A percentile compares a stretch with the other conserved stretches of the same genome.
Conservation (phyloP, 441 rosid species). For the Populus hybrid region DNA sequence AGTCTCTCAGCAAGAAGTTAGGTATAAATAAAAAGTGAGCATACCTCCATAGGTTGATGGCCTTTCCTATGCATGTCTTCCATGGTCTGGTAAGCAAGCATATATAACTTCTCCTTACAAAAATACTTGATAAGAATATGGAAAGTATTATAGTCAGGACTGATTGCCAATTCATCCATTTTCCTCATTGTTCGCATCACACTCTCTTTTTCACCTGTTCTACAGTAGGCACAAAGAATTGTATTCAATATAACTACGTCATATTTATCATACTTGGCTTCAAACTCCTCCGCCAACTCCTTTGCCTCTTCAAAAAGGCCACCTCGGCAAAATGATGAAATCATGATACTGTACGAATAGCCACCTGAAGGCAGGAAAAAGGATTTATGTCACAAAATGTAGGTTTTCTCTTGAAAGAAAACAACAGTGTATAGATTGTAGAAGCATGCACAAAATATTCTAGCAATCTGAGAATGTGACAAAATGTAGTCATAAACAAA, state of each 20-base stretch:
- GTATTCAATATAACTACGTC: slow-evolving; percentile 81
- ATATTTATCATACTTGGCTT: slow-evolving; percentile 58
- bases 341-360: slow-evolving; percentile 88
- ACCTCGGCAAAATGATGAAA: slow-evolving; percentile 70
- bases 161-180: slow-evolving; percentile 75
- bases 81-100: neutral
- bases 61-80: slow-evolving; percentile 66
- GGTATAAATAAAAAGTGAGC: neutral
- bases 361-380: slow-evolving; percentile 54
- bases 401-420: slow-evolving; percentile 8
- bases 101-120: neutral
- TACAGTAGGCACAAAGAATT: slow-evolving; percentile 84
- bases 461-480: neutral
- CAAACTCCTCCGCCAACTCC: slow-evolving; percentile 63
- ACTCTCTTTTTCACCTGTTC: slow-evolving; percentile 80
- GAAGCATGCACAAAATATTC: neutral
- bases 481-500: neutral
- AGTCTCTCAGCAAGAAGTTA: slow-evolving; percentile 4
- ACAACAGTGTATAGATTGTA: slow-evolving; percentile 8
- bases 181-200: slow-evolving; percentile 80
- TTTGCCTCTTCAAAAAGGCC: slow-evolving; percentile 77
- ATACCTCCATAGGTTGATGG: slow-evolving; percentile 78
- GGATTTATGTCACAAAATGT: neutral
- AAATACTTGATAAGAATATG: neutral
- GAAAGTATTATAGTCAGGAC: neutral